phyloP scores from a whole-genome alignment of 345 rosid genomes.

The Melaleuca alternifolia region DNA sequence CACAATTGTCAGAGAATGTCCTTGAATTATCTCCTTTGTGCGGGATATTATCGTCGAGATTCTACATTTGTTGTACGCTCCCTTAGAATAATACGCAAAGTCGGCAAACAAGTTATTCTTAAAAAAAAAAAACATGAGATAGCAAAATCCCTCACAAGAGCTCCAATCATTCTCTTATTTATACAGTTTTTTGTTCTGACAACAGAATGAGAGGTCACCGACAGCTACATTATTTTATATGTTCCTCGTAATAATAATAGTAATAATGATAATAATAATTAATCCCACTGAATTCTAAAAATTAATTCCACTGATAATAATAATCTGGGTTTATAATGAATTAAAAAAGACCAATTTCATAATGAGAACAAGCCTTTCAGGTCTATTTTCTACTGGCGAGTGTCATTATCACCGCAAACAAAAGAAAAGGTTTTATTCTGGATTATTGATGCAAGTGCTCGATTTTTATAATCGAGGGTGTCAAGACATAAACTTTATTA shows the following conservation, averaged over 20 bases:
- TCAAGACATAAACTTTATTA: neutral
- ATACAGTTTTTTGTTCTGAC: neutral
- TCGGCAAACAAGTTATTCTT: neutral
- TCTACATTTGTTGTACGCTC: neutral
- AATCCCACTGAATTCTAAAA: neutral
- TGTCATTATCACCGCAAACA: conserved; percentile 16
- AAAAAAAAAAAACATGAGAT: neutral
- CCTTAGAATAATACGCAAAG: neutral
- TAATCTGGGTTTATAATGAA: neutral
- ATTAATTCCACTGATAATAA: too few species aligned
- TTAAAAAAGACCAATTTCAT: neutral
- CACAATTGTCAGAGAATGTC: neutral
- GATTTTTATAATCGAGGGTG: neutral
- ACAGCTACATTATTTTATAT: neutral
- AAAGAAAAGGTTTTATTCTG: neutral
- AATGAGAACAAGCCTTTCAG: conserved; percentile 6
- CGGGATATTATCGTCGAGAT: neutral
- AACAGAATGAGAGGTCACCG: neutral
- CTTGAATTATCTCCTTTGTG: neutral
- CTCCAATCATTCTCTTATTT: neutral
- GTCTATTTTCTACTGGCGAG: conserved; percentile 18
- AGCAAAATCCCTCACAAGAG: neutral
- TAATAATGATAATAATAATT: neutral
- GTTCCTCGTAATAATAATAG: neutral
- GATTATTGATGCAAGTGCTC: neutral